Conservation (phyloP, 495 filamentous ascomycete species). For the Lineolata rhizophorae region DNA sequence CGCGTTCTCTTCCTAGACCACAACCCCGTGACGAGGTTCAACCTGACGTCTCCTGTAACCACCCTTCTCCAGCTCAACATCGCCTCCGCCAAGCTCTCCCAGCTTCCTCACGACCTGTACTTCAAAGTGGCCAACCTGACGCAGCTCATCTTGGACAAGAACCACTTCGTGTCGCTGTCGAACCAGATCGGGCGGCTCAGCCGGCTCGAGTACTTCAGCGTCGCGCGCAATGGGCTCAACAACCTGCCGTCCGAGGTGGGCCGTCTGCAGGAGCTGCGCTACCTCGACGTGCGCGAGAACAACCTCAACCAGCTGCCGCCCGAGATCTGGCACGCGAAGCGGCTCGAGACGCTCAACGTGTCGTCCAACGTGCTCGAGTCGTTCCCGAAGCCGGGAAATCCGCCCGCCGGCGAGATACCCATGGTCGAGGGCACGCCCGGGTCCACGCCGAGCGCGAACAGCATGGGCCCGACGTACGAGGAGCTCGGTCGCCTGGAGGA, state of each 20-base stretch:
- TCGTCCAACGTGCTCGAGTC: conserved; percentile 78
- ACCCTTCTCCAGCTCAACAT: conserved; percentile 70
- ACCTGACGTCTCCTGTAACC: conserved; percentile 51
- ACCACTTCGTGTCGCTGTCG: conserved; percentile 81
- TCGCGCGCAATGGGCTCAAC: conserved; percentile 70
- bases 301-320: conserved; percentile 71
- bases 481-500: conserved; percentile 53
- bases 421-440: conserved; percentile 21
- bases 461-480: conserved; percentile 43
- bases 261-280: conserved; percentile 57
- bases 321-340: conserved; percentile 81
- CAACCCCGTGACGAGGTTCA: conserved; percentile 84
- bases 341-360: conserved; percentile 77
- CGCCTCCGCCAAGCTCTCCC: conserved; percentile 66
- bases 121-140: conserved; percentile 69
- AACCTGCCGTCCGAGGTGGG: conserved; percentile 72
- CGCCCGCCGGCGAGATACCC: conserved; percentile 8
- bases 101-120: conserved; percentile 66
- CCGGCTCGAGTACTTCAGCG: conserved; percentile 76
- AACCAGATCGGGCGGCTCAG: conserved; percentile 62
- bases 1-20: conserved; percentile 71
- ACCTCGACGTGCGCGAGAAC: conserved; percentile 76
- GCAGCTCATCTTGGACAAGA: conserved; percentile 76
- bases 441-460: conserved; percentile 27
- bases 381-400: conserved; percentile 51